Percentiles rank a stretch among this genome's conserved stretches.
Conservation (phyloP, 305 asterid genomes). For the Salvia sclarea region DNA sequence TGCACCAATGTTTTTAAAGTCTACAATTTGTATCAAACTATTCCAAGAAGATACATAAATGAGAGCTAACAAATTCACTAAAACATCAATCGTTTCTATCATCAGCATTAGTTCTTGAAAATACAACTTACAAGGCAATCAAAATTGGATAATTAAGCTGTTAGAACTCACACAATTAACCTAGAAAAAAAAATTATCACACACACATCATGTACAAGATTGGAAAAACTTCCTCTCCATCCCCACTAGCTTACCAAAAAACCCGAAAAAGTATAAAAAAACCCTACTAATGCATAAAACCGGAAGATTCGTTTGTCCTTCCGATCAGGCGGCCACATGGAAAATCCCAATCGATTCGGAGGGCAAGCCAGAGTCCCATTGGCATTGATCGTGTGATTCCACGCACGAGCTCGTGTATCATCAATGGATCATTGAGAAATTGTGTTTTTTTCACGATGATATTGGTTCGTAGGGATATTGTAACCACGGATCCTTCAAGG, state of each 20-base stretch:
- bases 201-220: constrained; percentile 62
- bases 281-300: constrained; percentile 13
- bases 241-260: constrained; percentile 19
- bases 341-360: constrained; percentile 16
- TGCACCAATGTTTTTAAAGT: no score
- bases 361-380: constrained; percentile 7
- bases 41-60: no score
- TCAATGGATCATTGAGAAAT: constrained; percentile 20
- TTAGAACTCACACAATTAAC: constrained; percentile 43
- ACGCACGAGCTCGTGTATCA: constrained; percentile 22
- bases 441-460: constrained; percentile 57
- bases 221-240: constrained; percentile 37
- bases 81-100: background rate
- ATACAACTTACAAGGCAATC: constrained; percentile 34
- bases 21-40: no score
- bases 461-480: constrained; percentile 96
- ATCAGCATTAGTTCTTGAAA: constrained; percentile 5
- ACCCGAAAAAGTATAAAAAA: constrained; percentile 21
- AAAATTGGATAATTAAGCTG: constrained; percentile 44
- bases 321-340: constrained; percentile 27
- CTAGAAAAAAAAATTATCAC: constrained; percentile 39
- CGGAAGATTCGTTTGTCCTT: constrained; percentile 33
- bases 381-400: constrained; percentile 30
- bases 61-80: background rate
- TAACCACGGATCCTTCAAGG: constrained; percentile 94